These are phyloP conservation scores for Penicillium capsulatum DNA, from an alignment of 2,329 filamentous ascomycete genomes.

Conservation along the genomic window DNA sequence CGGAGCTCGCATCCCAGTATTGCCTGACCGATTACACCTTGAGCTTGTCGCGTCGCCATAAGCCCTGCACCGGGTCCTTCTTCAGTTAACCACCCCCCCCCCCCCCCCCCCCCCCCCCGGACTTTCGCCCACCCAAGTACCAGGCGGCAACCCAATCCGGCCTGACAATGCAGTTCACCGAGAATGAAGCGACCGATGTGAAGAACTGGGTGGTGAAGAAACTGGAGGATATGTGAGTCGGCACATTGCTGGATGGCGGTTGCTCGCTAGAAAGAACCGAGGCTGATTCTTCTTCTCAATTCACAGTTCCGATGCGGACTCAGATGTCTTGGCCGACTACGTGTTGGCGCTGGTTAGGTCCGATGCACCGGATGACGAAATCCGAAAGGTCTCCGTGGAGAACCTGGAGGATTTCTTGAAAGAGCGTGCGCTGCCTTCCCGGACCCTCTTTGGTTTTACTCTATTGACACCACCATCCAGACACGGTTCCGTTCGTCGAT, in stretches of 20 bases:
- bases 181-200: constrained; percentile 50
- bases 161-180: constrained; percentile 51
- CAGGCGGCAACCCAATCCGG: no score
- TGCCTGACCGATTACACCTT: no score
- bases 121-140: no score
- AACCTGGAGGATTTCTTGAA: constrained; percentile 57
- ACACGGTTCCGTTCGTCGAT: constrained; percentile 52
- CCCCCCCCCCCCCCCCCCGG: no score
- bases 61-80: constrained; percentile 12
- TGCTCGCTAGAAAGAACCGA: neutral
- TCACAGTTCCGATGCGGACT: constrained; percentile 57
- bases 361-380: constrained; percentile 52
- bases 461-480: constrained; percentile 30
- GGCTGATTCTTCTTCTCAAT: constrained; percentile 5
- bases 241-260: neutral
- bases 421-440: constrained; percentile 42
- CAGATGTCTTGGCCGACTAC: constrained; percentile 59
- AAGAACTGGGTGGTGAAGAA: constrained; percentile 58
- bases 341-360: constrained; percentile 56
- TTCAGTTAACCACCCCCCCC: no score
- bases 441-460: neutral
- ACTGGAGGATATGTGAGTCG: constrained; percentile 54
- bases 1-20: no score
- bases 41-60: constrained; percentile 8
- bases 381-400: constrained; percentile 51